Conservation (phyloP, 805 yeast genomes). For the Clavispora fructus region DNA sequence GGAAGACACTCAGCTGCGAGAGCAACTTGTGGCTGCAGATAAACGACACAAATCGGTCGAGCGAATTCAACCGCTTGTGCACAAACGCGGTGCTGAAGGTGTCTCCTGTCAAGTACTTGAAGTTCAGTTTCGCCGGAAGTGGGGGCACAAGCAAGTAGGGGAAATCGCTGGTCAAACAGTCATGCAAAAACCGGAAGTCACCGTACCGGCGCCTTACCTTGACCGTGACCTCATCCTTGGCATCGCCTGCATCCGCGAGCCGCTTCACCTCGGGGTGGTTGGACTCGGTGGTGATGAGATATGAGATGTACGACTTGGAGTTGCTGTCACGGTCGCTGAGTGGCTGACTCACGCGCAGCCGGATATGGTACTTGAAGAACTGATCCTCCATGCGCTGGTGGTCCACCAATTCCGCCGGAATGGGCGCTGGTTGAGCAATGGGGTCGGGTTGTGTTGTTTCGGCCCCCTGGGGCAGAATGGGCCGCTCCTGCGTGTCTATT, state of each 20-base stretch:
- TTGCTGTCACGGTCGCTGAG: slow-evolving; percentile 63
- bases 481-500: background rate
- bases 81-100: slow-evolving; percentile 85
- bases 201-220: slow-evolving; percentile 75
- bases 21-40: slow-evolving; percentile 70
- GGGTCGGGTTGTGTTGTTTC: background rate
- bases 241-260: slow-evolving; percentile 16
- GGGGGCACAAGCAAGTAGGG: slow-evolving; percentile 91
- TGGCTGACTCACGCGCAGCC: slow-evolving; percentile 50
- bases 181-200: slow-evolving; percentile 76
- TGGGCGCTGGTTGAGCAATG: background rate
- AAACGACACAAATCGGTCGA: slow-evolving; percentile 70
- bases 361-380: slow-evolving; percentile 11
- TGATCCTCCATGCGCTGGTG: slow-evolving; percentile 11
- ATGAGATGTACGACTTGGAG: slow-evolving; percentile 72
- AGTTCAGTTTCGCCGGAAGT: slow-evolving; percentile 83
- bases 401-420: background rate
- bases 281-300: slow-evolving; percentile 58
- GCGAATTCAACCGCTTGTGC: slow-evolving; percentile 70
- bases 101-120: slow-evolving; percentile 92
- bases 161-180: slow-evolving; percentile 67
- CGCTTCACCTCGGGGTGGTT: slow-evolving; percentile 53
- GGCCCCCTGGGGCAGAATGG: background rate
- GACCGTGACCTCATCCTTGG: slow-evolving; percentile 24
- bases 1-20: slow-evolving; percentile 63